A percentile compares a stretch with the other conserved stretches of the same genome.
Evolutionary conservation across 169 alveolate species (phyloP).

Genomic region (Plasmodium knowlesi): DNA sequence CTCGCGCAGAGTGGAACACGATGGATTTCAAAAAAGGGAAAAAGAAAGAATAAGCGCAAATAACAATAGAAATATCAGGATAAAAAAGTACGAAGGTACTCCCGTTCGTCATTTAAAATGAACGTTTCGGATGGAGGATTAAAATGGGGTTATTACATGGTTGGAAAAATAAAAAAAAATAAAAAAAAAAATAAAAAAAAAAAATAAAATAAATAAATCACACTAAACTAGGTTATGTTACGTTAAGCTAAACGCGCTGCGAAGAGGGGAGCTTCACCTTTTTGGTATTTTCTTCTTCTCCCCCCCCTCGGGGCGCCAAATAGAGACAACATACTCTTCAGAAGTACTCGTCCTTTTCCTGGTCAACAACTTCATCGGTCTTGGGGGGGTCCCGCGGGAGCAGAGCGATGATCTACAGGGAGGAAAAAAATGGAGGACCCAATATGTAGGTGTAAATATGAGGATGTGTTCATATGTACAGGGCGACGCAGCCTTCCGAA

Average conservation of each 20-base stretch:
- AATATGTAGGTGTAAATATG: background rate
- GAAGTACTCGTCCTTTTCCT: slow-evolving; percentile 59
- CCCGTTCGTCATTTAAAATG: background rate
- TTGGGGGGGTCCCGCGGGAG: slow-evolving; percentile 58
- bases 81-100: background rate
- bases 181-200: background rate
- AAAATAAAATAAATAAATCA: background rate
- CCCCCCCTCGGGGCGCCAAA: background rate
- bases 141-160: background rate
- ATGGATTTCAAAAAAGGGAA: background rate
- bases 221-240: background rate
- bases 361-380: slow-evolving; percentile 47
- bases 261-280: background rate
- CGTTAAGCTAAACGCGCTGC: background rate
- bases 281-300: background rate
- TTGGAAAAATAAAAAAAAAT: background rate
- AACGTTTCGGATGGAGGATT: background rate
- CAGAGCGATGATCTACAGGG: slow-evolving; percentile 51
- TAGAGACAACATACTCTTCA: background rate
- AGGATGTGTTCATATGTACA: background rate
- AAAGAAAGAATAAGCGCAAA: too few species aligned
- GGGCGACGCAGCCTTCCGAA: background rate
- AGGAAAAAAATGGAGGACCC: background rate
- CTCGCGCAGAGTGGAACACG: too few species aligned
- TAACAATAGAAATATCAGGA: background rate